phyloP scores from a whole-genome alignment of 2,329 filamentous ascomycete species.

The Colletotrichum horii region DNA sequence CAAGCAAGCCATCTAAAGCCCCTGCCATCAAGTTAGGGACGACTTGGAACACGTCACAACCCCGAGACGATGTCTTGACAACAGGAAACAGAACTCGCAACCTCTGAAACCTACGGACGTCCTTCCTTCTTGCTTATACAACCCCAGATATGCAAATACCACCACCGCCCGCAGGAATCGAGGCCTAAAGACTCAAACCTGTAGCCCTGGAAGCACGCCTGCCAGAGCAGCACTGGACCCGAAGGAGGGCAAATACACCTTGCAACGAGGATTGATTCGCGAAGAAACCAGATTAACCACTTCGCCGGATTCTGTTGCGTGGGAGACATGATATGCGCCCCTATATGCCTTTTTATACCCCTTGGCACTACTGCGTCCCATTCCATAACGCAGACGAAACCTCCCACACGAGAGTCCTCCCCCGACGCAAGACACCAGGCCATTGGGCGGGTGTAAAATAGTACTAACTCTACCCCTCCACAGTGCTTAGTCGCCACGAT shows the following conservation, averaged over 20 bases:
- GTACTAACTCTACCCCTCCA: rapidly evolving
- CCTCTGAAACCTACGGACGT: background rate
- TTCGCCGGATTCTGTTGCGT: background rate
- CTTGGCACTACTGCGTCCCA: background rate
- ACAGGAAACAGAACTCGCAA: background rate
- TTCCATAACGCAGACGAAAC: background rate
- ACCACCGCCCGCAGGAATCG: too few relatives aligned
- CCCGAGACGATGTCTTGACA: background rate
- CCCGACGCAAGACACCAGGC: background rate
- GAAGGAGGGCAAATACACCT: too few relatives aligned
- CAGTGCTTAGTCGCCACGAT: rapidly evolving
- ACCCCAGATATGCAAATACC: background rate
- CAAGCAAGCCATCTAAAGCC: background rate
- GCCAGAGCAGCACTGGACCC: rapidly evolving
- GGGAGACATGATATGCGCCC: background rate
- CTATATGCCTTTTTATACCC: background rate
- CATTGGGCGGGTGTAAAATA: background rate
- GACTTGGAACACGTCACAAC: background rate
- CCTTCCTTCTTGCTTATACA: rapidly evolving
- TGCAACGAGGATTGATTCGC: too few relatives aligned
- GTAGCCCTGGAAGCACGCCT: background rate
- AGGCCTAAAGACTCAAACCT: background rate
- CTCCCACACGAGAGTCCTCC: rapidly evolving
- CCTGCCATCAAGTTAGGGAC: background rate
- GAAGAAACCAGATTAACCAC: too few relatives aligned